Base-by-base conservation (phyloP, 2,329 filamentous ascomycete genomes). In the Cordyceps fumosorosea region DNA sequence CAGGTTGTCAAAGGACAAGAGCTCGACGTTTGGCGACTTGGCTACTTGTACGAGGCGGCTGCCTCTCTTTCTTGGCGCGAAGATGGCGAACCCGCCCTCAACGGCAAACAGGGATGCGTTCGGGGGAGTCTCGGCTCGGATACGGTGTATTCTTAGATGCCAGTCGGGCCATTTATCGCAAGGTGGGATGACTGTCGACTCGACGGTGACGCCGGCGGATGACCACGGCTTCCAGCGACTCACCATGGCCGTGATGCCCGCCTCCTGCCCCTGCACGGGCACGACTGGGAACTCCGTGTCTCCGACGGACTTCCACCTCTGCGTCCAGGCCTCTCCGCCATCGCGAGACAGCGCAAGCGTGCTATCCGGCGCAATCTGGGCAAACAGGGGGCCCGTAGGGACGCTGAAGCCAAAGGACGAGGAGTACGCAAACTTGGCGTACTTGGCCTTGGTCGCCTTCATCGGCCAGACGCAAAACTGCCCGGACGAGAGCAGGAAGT, bases 351-450 rank as follows among this genome's bases (percentile, higher is more conserved):
- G 12, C 0, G 66, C 69, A 1, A 76, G 42, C 0, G 65, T 64
- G 18, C 65, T 76, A 34, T 76, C 73, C 0, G 72, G 73, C 0
- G 73, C 73, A 20, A 73, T 68, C 37, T 76, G 77, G 26, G 67
- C 65, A 8, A 72, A 66, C 1, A 70, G 60, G 1, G 65, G 71
- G 26, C 77, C 78, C 0, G 72, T 73, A 0, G 78, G 78, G 0
- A 80, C 77, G 8, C 72, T 76, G 59, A 81, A 81, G 0, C 71
- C 74, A 48, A 81, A 81, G 0, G 76, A 67, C 0, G 80, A 81
- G 0, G 79, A 81, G 65, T 81, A 80, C 3, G 77, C 77, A 48
- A 80, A 78, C 63, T 80, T 80, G 63, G 72, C 72, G 63, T 80
- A 80, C 58, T 80, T 80, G 2, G 78, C 76, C 63, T 78, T 70